Conservation (phyloP, 2,329 filamentous ascomycete genomes). For the Shiraia sp. region DNA sequence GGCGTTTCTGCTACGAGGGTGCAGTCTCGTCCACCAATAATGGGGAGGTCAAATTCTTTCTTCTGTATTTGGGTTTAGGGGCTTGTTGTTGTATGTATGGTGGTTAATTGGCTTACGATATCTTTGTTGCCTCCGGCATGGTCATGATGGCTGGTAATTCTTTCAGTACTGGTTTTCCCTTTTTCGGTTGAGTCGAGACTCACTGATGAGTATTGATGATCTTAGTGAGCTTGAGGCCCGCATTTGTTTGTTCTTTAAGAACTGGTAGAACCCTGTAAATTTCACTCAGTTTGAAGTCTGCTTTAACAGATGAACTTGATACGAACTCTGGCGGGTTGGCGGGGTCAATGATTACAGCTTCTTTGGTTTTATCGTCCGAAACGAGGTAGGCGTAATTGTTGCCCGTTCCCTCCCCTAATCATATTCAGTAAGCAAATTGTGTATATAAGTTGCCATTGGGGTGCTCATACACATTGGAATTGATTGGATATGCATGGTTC, state of each 20-base stretch:
- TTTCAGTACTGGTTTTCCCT: conserved; percentile 5
- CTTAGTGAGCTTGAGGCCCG: conserved; percentile 78
- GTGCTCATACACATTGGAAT: conserved; percentile 78
- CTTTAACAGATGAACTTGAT: not conserved
- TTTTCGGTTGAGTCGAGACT: conserved; percentile 38
- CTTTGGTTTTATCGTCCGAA: conserved; percentile 54
- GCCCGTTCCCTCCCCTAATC: conserved; percentile 70
- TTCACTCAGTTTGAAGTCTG: not conserved
- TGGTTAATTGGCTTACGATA: conserved; percentile 58
- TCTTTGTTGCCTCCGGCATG: conserved; percentile 91
- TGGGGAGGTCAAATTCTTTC: conserved; percentile 66
- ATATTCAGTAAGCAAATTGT: conserved; percentile 3
- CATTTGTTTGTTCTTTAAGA: conserved; percentile 73
- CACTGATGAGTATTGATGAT: conserved; percentile 99
- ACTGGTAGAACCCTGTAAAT: conserved; percentile 60
- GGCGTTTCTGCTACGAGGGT: conserved; percentile 78
- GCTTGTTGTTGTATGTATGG: not conserved
- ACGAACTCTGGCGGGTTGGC: conserved; percentile 76
- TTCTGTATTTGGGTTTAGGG: conserved; percentile 48
- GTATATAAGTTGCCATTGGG: conserved; percentile 8
- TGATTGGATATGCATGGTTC: conserved; percentile 81
- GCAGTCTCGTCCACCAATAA: conserved; percentile 89
- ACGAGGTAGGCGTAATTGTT: conserved; percentile 82
- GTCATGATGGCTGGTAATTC: conserved; percentile 76
- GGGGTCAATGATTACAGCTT: conserved; percentile 72